These are phyloP conservation scores for Sparassis latifolia DNA, from an alignment of 1,284 basidiomycete genomes.

Conservation along the genomic window DNA sequence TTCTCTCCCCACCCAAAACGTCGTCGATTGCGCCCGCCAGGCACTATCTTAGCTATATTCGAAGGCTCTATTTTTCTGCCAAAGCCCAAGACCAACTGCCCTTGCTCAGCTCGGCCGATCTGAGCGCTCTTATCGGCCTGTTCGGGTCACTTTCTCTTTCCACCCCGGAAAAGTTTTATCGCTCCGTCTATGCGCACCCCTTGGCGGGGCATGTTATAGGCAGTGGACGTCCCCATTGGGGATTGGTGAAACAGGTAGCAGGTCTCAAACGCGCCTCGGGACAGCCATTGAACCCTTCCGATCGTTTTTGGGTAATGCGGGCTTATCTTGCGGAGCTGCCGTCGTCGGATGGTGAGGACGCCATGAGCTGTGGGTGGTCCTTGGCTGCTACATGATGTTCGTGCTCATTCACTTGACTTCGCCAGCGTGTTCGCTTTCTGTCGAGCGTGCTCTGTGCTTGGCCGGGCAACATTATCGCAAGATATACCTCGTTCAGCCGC, in stretches of 20 bases:
- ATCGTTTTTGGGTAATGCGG: constrained; percentile 38
- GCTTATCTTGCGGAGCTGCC: constrained; percentile 22
- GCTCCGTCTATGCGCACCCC: constrained; percentile 19
- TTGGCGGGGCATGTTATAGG: constrained; percentile 16
- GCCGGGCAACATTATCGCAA: constrained; percentile 21
- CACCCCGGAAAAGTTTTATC: constrained; percentile 7
- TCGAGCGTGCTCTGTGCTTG: constrained; percentile 10
- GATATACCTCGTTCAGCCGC: constrained; percentile 4
- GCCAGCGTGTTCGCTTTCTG: constrained; percentile 6
- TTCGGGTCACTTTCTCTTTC: constrained; percentile 38
- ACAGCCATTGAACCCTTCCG: constrained; percentile 23
- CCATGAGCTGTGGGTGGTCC: too few species aligned
- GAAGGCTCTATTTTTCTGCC: constrained; percentile 27
- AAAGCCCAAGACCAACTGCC: constrained; percentile 5
- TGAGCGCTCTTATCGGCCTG: constrained; percentile 33
- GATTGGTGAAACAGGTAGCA: constrained; percentile 22
- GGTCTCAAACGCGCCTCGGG: constrained; percentile 24
- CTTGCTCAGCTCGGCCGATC: constrained; percentile 23
- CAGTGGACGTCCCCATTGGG: constrained; percentile 27
- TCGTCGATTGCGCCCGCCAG: constrained; percentile 14
- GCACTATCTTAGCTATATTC: constrained; percentile 26
- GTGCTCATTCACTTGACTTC: background rate
- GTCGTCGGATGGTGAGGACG: background rate
- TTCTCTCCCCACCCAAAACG: constrained; percentile 3
- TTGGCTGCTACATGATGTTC: too few species aligned